Conservation (phyloP, 345 rosid species). For the Eutrema yunnanense region DNA sequence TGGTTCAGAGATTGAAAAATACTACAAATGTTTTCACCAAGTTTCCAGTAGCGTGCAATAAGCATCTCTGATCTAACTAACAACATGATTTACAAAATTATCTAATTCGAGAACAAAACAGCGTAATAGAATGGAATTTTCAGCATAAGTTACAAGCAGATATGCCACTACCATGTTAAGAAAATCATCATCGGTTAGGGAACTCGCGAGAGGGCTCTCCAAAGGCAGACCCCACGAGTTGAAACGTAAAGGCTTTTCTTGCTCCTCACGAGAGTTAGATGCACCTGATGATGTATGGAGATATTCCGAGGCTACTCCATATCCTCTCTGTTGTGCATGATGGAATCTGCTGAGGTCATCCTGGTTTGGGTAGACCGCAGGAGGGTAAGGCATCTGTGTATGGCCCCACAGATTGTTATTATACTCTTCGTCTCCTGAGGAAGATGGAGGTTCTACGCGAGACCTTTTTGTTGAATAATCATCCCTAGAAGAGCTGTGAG, state of each 20-base stretch:
- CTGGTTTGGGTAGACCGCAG: conserved; percentile 48
- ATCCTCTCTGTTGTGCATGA: conserved; percentile 39
- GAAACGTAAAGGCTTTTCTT: conserved; percentile 41
- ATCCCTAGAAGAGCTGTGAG: conserved; percentile 36
- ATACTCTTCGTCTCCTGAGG: conserved; percentile 51
- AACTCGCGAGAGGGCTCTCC: conserved; percentile 78
- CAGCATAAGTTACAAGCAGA: conserved; percentile 18
- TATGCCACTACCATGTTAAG: conserved; percentile 77
- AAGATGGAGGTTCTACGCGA: conserved; percentile 47
- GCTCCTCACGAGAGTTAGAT: conserved; percentile 39
- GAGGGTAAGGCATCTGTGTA: conserved; percentile 35
- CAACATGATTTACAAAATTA: conserved; percentile 25
- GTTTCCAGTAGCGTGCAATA: conserved; percentile 11
- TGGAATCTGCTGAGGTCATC: conserved; percentile 50
- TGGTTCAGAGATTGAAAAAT: not conserved
- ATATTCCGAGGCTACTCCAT: conserved; percentile 36
- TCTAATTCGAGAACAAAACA: conserved; percentile 1
- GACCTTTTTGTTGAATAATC: conserved; percentile 50
- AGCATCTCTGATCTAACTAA: conserved; percentile 5
- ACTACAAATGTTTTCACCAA: conserved; percentile 21
- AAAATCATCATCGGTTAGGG: conserved; percentile 82
- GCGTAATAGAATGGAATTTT: not conserved
- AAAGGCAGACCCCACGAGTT: conserved; percentile 72
- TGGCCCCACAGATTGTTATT: conserved; percentile 29
- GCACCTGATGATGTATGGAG: conserved; percentile 32